phyloP scores from a whole-genome alignment of 192 early-diverging fungal species.

The Gaertneriomyces sp. region DNA sequence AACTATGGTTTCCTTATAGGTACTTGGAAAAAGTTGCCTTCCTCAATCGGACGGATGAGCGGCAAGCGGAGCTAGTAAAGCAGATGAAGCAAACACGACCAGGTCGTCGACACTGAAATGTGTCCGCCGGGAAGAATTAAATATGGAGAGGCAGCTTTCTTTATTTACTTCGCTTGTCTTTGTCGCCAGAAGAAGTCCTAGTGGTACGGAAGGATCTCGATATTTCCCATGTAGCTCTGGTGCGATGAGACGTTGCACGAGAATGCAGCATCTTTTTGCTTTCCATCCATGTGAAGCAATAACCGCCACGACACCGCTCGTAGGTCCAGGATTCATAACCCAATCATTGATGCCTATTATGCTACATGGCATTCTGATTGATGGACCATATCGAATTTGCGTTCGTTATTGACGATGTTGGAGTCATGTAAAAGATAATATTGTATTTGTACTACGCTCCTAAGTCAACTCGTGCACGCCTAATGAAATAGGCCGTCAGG shows the following conservation, averaged over 20 bases:
- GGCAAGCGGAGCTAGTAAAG: slow-evolving; percentile 51
- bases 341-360: too few species aligned
- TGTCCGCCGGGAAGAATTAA: background rate
- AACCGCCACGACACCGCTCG: too few species aligned
- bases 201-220: background rate
- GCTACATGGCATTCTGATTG: too few species aligned
- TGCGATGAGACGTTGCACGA: too few species aligned
- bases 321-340: too few species aligned
- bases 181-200: background rate
- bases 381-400: background rate
- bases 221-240: too few species aligned
- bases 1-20: slow-evolving; percentile 7
- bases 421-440: too few species aligned
- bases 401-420: background rate
- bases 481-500: background rate
- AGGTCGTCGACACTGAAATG: too few species aligned
- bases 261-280: too few species aligned
- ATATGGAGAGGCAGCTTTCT: background rate
- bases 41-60: slow-evolving; percentile 60
- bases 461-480: background rate
- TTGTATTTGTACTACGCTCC: too few species aligned
- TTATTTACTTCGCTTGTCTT: background rate
- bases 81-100: slow-evolving; percentile 5
- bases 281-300: too few species aligned
- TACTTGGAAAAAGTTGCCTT: slow-evolving; percentile 71